Evolutionary conservation across 768 basidiomycete genomes (phyloP).

Genomic region (Hericium coralloides): DNA sequence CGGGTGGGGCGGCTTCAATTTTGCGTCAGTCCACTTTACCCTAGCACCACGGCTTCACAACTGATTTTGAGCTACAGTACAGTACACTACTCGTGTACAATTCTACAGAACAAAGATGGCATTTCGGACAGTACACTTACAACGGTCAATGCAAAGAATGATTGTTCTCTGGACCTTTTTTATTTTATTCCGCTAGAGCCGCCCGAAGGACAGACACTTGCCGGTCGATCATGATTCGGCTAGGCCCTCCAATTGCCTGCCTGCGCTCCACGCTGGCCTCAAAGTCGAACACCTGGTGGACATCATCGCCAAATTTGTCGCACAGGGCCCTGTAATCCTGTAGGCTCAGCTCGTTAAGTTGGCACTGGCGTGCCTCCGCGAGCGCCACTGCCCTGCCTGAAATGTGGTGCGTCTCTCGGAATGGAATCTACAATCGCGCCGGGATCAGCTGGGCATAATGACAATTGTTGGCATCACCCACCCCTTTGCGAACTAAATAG

Average conservation of each 20-base stretch:
- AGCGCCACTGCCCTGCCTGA: conserved; percentile 95
- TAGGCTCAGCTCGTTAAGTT: conserved; percentile 73
- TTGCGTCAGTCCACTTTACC: background rate
- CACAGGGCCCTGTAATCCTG: conserved; percentile 73
- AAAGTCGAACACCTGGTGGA: conserved; percentile 84
- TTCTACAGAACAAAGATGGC: too few relatives aligned
- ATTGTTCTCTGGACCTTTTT: background rate
- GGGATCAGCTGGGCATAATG: too few relatives aligned
- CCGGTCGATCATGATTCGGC: conserved; percentile 71
- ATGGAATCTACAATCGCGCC: conserved; percentile 62
- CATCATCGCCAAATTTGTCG: conserved; percentile 73
- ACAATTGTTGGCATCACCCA: conserved; percentile 30
- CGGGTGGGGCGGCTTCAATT: background rate
- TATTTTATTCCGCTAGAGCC: conserved; percentile 32
- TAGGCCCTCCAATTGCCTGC: conserved; percentile 88
- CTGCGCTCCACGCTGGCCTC: conserved; percentile 92
- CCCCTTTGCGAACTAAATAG: conserved; percentile 97
- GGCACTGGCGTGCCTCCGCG: conserved; percentile 75
- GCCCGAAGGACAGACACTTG: conserved; percentile 74
- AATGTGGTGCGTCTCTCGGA: conserved; percentile 97
- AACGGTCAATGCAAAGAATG: too few relatives aligned
- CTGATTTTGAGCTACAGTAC: too few relatives aligned
- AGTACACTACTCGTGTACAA: too few relatives aligned
- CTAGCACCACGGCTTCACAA: too few relatives aligned
- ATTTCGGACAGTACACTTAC: too few relatives aligned